Conservation (phyloP, 2,329 filamentous ascomycete species). For the Penicillium rolfsii region DNA sequence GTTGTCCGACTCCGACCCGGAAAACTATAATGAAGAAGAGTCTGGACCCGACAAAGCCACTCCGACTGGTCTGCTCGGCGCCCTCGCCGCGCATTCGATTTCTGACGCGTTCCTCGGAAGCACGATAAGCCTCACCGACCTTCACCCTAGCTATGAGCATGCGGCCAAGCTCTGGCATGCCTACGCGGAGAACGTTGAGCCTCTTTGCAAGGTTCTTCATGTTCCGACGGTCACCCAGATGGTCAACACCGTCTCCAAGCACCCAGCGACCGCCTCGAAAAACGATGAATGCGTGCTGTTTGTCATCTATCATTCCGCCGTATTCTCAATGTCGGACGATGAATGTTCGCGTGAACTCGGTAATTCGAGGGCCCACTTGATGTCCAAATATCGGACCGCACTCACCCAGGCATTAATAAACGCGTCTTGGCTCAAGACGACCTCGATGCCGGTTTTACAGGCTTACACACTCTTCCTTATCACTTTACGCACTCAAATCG, state of each 20-base stretch:
- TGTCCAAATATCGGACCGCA: constrained; percentile 17
- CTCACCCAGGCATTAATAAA: constrained; percentile 21
- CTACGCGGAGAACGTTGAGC: constrained; percentile 74
- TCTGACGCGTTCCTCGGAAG: background rate
- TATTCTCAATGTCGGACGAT: constrained; percentile 21
- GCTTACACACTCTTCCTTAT: constrained; percentile 23
- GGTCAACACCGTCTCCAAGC: constrained; percentile 62
- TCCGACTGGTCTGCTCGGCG: background rate
- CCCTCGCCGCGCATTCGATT: background rate
- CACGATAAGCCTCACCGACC: constrained; percentile 27
- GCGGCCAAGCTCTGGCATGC: constrained; percentile 74
- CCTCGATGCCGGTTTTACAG: constrained; percentile 20
- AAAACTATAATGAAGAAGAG: background rate
- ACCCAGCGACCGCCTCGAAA: constrained; percentile 34
- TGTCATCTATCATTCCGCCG: constrained; percentile 28
- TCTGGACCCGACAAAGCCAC: background rate
- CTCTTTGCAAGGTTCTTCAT: constrained; percentile 72
- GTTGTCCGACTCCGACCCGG: constrained; percentile 29
- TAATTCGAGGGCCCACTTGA: background rate
- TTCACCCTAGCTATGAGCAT: constrained; percentile 32
- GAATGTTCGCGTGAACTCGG: constrained; percentile 17
- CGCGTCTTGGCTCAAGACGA: constrained; percentile 25
- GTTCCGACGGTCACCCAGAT: constrained; percentile 69
- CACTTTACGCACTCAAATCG: constrained; percentile 41
- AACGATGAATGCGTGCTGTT: constrained; percentile 43